Percentiles rank a stretch among this genome's conserved stretches.
These are phyloP conservation scores for Dactylis glomerata DNA, from an alignment of 176 grass and related monocot genomes.

Conservation along the genomic window DNA sequence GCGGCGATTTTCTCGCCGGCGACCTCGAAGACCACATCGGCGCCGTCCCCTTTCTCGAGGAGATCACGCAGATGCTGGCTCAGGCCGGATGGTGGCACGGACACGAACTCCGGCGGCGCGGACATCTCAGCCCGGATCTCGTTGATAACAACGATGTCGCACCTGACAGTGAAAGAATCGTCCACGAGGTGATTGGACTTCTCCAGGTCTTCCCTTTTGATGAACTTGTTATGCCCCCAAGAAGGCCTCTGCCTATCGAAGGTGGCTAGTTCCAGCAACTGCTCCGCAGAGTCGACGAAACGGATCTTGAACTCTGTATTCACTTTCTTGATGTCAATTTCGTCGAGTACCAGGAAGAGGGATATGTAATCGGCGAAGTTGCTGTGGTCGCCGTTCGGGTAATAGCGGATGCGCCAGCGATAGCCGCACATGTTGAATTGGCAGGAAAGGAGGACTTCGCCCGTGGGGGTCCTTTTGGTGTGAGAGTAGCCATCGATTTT, in stretches of 20 bases:
- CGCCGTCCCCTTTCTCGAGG: too few species aligned
- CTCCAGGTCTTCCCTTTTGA: neutral
- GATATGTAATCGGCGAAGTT: neutral
- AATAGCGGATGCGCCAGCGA: constrained; percentile 9
- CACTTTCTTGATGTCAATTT: too few species aligned
- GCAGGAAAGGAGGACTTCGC: neutral
- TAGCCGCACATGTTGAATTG: neutral
- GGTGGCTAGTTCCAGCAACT: neutral
- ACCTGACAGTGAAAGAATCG: neutral
- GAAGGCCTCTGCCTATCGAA: rapidly evolving
- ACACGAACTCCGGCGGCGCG: neutral
- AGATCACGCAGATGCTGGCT: constrained; percentile 27
- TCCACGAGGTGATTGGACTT: neutral
- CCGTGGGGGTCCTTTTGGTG: too few species aligned
- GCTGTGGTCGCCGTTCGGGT: neutral
- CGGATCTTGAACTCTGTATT: too few species aligned
- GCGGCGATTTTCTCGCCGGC: too few species aligned
- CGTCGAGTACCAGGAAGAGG: too few species aligned
- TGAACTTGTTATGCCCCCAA: neutral
- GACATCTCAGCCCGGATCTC: too few species aligned
- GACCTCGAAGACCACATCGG: too few species aligned
- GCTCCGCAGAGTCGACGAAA: too few species aligned
- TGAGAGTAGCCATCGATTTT: too few species aligned
- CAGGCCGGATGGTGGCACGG: constrained; percentile 17
- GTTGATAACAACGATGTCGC: neutral